A percentile compares a stretch with the other conserved stretches of the same genome.
phyloP scores from a whole-genome alignment of 352 stramenopile species.

The Globisporangium barbulae region DNA sequence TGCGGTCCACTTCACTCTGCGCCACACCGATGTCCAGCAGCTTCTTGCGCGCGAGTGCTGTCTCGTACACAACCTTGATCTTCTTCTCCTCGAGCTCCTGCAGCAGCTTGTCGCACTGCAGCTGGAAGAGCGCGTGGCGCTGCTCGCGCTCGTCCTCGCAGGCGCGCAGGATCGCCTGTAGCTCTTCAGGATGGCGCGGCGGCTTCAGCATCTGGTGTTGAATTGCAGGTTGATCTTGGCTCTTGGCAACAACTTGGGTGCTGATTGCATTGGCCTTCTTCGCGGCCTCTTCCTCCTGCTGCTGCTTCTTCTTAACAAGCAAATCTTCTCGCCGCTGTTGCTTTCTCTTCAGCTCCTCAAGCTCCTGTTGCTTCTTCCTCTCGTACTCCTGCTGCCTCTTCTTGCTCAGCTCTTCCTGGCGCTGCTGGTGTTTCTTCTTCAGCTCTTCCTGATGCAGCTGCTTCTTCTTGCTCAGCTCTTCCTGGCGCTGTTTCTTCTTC shows the following conservation, averaged over 20 bases:
- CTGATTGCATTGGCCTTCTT: neutral
- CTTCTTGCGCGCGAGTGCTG: slow-evolving; percentile 38
- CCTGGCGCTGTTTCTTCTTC: neutral
- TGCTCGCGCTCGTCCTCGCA: slow-evolving; percentile 20
- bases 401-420: neutral
- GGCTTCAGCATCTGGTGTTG: neutral
- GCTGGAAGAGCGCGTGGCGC: slow-evolving; percentile 17
- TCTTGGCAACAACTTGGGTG: neutral
- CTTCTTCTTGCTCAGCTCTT: neutral
- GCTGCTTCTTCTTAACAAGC: neutral
- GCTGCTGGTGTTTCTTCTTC: neutral
- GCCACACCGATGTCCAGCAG: slow-evolving; percentile 32
- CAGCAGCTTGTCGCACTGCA: slow-evolving; percentile 20
- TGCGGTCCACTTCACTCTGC: slow-evolving; percentile 18
- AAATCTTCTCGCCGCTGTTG: neutral
- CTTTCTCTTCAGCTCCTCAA: neutral
- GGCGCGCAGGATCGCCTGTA: slow-evolving; percentile 14
- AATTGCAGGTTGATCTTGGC: neutral
- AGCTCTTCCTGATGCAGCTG: neutral
- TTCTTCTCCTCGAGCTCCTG: slow-evolving; percentile 24
- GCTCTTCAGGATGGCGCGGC: slow-evolving; percentile 4
- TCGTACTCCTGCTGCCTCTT: neutral
- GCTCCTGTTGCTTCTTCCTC: neutral
- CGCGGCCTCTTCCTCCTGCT: neutral
- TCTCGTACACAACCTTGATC: slow-evolving; percentile 19